Conservation (phyloP, 306 rosid genomes). For the Luffa aegyptiaca region DNA sequence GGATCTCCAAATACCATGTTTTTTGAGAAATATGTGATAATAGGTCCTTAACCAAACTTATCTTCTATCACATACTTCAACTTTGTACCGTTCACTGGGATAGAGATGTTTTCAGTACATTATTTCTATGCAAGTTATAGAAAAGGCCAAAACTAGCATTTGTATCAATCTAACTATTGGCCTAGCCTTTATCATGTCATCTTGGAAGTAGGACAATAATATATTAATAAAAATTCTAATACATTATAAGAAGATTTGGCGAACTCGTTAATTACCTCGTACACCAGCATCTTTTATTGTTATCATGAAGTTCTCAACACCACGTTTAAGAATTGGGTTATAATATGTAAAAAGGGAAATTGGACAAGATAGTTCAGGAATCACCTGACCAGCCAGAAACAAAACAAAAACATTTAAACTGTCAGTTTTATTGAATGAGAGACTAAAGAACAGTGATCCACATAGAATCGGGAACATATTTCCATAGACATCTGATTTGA, state of each 20-base stretch:
- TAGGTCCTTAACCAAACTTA: neutral
- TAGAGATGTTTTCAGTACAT: neutral
- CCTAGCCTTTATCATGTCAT: neutral
- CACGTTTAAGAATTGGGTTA: constrained; percentile 85
- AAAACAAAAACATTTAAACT: neutral
- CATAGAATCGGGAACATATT: neutral
- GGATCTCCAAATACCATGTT: too few species aligned
- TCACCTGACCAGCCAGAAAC: constrained; percentile 46
- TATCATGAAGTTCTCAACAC: constrained; percentile 57
- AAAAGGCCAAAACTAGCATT: neutral
- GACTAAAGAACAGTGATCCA: neutral
- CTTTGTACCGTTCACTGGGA: neutral
- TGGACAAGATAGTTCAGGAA: constrained; percentile 76
- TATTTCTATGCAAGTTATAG: neutral
- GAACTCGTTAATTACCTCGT: constrained; percentile 40
- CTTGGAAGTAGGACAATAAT: neutral
- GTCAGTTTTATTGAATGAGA: neutral
- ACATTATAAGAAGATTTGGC: neutral
- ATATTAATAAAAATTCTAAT: constrained; percentile 13
- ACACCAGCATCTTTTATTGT: constrained; percentile 48
- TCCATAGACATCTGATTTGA: neutral
- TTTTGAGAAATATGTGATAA: too few species aligned
- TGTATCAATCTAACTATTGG: neutral
- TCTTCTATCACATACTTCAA: neutral
- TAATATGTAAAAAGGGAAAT: constrained; percentile 74